Percentiles rank a stretch among this genome's conserved stretches.
phyloP scores from a whole-genome alignment of 441 rosid genomes.

The Hura crepitans region DNA sequence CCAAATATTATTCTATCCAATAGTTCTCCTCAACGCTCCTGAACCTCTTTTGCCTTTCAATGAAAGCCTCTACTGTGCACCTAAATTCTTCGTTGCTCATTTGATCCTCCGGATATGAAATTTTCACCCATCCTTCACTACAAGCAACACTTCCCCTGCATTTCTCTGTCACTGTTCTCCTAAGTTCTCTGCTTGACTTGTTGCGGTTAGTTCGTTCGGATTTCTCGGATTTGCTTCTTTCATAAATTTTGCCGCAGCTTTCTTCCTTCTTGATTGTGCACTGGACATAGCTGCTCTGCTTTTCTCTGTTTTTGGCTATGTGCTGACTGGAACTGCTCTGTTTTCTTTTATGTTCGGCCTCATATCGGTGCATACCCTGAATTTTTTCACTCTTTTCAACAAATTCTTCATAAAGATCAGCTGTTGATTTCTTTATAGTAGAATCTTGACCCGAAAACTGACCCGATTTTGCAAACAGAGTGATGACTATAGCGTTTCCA shows the following conservation, averaged over 20 bases:
- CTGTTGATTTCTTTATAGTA: constrained; percentile 21
- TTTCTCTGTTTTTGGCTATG: constrained; percentile 13
- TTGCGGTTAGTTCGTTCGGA: constrained; percentile 11
- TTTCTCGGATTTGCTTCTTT: constrained; percentile 51
- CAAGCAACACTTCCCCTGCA: constrained; percentile 27
- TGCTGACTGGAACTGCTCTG: constrained; percentile 24
- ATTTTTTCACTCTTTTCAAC: constrained; percentile 41
- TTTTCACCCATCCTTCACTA: constrained; percentile 31
- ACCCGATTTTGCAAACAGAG: constrained; percentile 62
- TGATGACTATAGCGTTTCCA: constrained; percentile 67
- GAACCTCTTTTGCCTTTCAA: constrained; percentile 74
- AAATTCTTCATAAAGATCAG: constrained; percentile 47
- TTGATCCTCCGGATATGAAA: constrained; percentile 46
- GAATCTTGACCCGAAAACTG: constrained; percentile 42
- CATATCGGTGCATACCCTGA: constrained; percentile 15
- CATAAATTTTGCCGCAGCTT: constrained; percentile 28
- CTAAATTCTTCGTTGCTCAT: constrained; percentile 89
- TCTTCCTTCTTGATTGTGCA: constrained; percentile 18
- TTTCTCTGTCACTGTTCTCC: constrained; percentile 45
- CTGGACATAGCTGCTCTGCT: constrained; percentile 25
- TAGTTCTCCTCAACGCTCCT: constrained; percentile 59
- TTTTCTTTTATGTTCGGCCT: constrained; percentile 19
- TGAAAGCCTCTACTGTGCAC: constrained; percentile 68
- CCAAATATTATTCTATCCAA: constrained; percentile 13
- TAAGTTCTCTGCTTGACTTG: constrained; percentile 28